Conservation (phyloP, 768 basidiomycete genomes). For the Mycena vulgaris region DNA sequence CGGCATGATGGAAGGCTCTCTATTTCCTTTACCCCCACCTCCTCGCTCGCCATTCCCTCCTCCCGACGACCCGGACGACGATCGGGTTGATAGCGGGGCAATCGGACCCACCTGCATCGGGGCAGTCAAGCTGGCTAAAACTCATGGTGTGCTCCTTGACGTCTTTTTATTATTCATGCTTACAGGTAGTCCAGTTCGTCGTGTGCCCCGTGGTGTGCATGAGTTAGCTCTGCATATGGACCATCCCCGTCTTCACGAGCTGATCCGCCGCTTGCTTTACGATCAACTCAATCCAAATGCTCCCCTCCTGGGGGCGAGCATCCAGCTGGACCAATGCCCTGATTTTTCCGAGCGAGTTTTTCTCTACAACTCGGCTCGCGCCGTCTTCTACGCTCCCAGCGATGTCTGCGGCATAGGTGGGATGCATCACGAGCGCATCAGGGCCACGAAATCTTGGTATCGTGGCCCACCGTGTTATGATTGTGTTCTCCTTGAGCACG, state of each 20-base stretch:
- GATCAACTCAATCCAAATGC: background rate
- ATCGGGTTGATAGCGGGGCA: conserved; percentile 7
- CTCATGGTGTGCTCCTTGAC: background rate
- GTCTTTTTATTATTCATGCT: background rate
- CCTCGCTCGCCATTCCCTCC: background rate
- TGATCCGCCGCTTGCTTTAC: background rate
- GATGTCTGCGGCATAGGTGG: too few relatives aligned
- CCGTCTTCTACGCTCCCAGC: too few relatives aligned
- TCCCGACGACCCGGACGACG: conserved; percentile 4
- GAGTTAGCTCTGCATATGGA: background rate
- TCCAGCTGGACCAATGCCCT: background rate
- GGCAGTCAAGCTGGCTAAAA: conserved; percentile 25
- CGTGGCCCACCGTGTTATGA: too few relatives aligned
- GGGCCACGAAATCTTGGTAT: too few relatives aligned
- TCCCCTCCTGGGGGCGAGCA: background rate
- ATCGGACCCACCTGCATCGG: conserved; percentile 15
- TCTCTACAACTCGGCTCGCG: too few relatives aligned
- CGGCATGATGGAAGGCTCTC: conserved; percentile 21
- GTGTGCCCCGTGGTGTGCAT: conserved; percentile 9
- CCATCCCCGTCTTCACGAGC: conserved; percentile 9
- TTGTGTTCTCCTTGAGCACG: too few relatives aligned
- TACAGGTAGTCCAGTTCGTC: background rate
- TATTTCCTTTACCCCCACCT: conserved; percentile 9
- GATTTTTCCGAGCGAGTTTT: background rate
- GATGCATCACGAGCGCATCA: too few relatives aligned